phyloP scores from a whole-genome alignment of 83 land plant species.

The Thuja plicata region DNA sequence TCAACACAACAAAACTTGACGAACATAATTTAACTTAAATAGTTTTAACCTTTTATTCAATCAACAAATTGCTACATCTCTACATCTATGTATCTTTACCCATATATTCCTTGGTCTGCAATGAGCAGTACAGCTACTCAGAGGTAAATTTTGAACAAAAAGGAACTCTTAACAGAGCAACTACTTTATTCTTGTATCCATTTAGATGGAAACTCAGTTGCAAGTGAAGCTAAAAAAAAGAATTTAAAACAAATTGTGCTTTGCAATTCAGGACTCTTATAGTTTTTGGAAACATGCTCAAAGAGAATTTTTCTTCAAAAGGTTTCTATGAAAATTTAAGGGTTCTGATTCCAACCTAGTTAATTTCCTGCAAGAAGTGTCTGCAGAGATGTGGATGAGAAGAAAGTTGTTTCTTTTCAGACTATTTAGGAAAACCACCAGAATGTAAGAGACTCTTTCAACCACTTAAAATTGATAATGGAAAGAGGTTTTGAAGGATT shows the following conservation, averaged over 20 bases:
- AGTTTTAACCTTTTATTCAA: no score
- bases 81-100: neutral
- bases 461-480: neutral
- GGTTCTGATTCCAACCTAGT: no score
- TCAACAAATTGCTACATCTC: neutral
- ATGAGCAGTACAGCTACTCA: neutral
- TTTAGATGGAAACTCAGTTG: no score
- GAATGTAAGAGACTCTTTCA: neutral
- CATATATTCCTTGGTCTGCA: neutral
- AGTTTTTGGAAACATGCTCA: no score
- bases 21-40: no score
- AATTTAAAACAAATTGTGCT: no score
- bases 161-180: no score
- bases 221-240: no score
- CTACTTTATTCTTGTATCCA: no score
- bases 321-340: no score
- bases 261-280: no score
- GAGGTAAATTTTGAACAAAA: neutral
- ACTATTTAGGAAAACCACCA: neutral
- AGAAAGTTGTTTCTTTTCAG: neutral
- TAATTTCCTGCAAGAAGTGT: neutral
- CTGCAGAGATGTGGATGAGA: neutral
- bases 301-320: no score
- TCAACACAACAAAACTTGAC: neutral
- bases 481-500: neutral